Percentiles rank a stretch among this genome's conserved stretches.
phyloP scores from a whole-genome alignment of 2,329 filamentous ascomycete genomes.

The Aschersonia sp. region DNA sequence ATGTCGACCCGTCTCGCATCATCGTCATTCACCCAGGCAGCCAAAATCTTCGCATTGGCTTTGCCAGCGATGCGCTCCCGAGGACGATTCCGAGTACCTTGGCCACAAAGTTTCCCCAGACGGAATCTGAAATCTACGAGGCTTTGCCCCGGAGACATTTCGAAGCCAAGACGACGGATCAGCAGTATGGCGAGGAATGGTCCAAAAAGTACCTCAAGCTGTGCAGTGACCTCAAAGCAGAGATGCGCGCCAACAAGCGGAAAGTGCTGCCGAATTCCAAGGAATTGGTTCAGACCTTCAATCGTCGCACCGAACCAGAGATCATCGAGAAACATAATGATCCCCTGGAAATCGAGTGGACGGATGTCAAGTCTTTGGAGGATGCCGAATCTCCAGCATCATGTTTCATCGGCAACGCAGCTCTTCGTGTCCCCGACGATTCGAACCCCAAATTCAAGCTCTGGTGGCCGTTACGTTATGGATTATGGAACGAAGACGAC shows the following conservation, averaged over 20 bases:
- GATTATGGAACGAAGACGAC: slow-evolving; percentile 81
- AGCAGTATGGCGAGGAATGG: slow-evolving; percentile 78
- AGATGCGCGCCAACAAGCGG: slow-evolving; percentile 87
- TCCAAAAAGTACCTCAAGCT: slow-evolving; percentile 63
- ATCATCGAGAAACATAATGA: slow-evolving; percentile 91
- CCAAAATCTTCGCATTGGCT: slow-evolving; percentile 84
- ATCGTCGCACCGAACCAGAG: slow-evolving; percentile 69
- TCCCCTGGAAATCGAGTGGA: slow-evolving; percentile 88
- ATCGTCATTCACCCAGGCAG: slow-evolving; percentile 93
- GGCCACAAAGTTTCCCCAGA: slow-evolving; percentile 61
- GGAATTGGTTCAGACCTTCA: slow-evolving; percentile 89
- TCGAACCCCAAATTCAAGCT: slow-evolving; percentile 83
- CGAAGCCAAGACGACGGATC: slow-evolving; percentile 49
- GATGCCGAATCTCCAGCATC: slow-evolving; percentile 45
- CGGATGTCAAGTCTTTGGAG: slow-evolving; percentile 54
- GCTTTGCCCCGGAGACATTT: slow-evolving; percentile 60
- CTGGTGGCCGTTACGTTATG: slow-evolving; percentile 79
- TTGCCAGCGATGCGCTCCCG: slow-evolving; percentile 89
- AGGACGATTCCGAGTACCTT: slow-evolving; percentile 91
- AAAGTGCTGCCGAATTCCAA: slow-evolving; percentile 95
- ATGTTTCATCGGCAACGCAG: slow-evolving; percentile 69
- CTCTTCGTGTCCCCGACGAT: slow-evolving; percentile 74
- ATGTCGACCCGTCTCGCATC: slow-evolving; percentile 68
- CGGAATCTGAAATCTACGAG: slow-evolving; percentile 71
- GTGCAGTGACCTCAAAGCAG: slow-evolving; percentile 73